These are phyloP conservation scores for Rhynchospora tenuis DNA, from an alignment of 176 grass and related monocot species.

Conservation along the genomic window DNA sequence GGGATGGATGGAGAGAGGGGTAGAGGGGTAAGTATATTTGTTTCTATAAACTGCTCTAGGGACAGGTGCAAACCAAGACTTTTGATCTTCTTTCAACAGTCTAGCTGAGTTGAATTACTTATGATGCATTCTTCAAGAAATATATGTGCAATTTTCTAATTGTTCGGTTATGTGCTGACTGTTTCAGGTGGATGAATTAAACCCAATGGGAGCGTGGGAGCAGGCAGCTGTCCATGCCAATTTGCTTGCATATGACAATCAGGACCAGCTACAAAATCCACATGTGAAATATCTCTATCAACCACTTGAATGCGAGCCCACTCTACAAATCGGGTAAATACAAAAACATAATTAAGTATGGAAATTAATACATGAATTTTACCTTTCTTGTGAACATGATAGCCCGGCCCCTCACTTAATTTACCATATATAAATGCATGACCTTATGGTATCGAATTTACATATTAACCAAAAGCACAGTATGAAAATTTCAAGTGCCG, in stretches of 20 bases:
- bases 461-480: background rate
- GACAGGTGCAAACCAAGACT: background rate
- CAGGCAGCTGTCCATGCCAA: conserved; percentile 26
- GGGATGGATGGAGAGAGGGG: too few species aligned
- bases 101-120: too few species aligned
- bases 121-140: too few species aligned
- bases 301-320: conserved; percentile 69
- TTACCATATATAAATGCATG: background rate
- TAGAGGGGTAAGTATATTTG: too few species aligned
- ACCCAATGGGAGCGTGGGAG: conserved; percentile 63
- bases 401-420: background rate
- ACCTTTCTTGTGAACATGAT: background rate
- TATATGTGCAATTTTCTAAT: background rate
- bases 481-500: background rate
- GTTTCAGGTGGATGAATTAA: conserved; percentile 74
- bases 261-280: conserved; percentile 33
- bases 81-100: background rate
- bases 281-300: conserved; percentile 73
- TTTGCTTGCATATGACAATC: conserved; percentile 54
- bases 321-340: conserved; percentile 76
- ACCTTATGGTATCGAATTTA: background rate
- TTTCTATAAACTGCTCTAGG: background rate
- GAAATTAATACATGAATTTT: background rate
- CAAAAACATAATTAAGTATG: background rate
- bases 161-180: background rate